Percentiles rank a stretch among this genome's conserved stretches.
Conservation (phyloP, 2,329 filamentous ascomycete genomes). For the Pestalotiopsis sp. region DNA sequence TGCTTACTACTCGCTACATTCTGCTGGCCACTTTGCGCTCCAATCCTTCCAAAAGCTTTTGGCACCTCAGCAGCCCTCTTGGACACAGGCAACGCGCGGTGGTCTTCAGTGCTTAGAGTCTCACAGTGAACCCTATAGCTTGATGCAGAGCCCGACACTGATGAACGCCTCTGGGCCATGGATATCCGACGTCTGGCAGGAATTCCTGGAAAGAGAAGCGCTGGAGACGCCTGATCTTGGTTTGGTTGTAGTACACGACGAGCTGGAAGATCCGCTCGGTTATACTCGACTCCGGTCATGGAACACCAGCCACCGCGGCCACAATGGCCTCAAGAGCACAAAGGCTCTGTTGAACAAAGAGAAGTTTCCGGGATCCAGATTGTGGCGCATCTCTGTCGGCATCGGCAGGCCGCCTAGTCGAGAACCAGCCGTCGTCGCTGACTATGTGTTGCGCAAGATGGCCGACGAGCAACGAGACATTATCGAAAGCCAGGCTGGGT, state of each 20-base stretch:
- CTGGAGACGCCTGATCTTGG: constrained; percentile 35
- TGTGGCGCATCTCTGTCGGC: constrained; percentile 73
- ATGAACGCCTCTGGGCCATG: constrained; percentile 87
- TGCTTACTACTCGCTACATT: constrained; percentile 81
- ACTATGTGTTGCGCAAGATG: constrained; percentile 78
- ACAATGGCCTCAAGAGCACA: constrained; percentile 76
- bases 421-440: constrained; percentile 67
- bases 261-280: constrained; percentile 75
- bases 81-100: constrained; percentile 48
- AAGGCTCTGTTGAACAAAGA: constrained; percentile 48
- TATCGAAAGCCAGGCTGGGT: constrained; percentile 55
- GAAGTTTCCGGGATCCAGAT: constrained; percentile 43
- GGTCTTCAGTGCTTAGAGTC: constrained; percentile 55
- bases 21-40: constrained; percentile 81
- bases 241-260: constrained; percentile 85
- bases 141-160: constrained; percentile 73
- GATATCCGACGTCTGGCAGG: constrained; percentile 66
- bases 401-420: constrained; percentile 81
- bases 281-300: constrained; percentile 67
- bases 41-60: constrained; percentile 58
- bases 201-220: constrained; percentile 46
- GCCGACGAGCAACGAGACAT: constrained; percentile 49
- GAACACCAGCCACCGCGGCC: constrained; percentile 66
- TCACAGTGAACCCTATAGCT: constrained; percentile 56
- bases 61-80: constrained; percentile 46